phyloP scores from a whole-genome alignment of 345 rosid genomes.

The Boechera stricta region DNA sequence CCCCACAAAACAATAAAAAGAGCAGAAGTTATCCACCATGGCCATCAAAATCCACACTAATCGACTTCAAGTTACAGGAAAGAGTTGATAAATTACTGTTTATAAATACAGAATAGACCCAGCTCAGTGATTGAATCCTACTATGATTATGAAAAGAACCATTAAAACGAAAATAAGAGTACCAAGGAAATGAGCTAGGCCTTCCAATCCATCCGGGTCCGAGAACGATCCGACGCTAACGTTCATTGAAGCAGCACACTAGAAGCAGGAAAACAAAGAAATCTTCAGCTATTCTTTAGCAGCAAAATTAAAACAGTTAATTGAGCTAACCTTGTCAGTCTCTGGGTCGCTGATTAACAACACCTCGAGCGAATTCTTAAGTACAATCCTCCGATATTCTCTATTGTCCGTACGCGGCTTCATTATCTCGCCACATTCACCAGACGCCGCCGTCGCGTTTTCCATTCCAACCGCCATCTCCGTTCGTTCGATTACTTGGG shows the following conservation, averaged over 20 bases:
- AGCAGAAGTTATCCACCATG: neutral
- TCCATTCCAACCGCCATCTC: constrained; percentile 55
- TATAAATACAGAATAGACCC: neutral
- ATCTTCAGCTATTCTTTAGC: neutral
- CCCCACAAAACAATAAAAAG: neutral
- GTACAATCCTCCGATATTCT: constrained; percentile 68
- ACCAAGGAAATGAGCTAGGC: constrained; percentile 97
- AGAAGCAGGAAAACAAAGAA: neutral
- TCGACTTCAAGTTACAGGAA: neutral
- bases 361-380: constrained; percentile 69
- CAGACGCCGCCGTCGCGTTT: constrained; percentile 16
- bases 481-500: neutral
- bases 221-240: constrained; percentile 77
- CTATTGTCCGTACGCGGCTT: constrained; percentile 81
- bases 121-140: neutral
- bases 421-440: constrained; percentile 48
- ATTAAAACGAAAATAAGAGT: neutral
- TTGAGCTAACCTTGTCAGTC: constrained; percentile 66
- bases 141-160: neutral
- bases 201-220: constrained; percentile 83
- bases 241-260: constrained; percentile 94
- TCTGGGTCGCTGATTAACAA: constrained; percentile 84
- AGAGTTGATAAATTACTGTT: neutral
- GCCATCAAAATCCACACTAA: constrained; percentile 9
- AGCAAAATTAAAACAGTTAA: neutral